Evolutionary conservation across 805 yeast genomes (phyloP), one percentile per base, ranked within the genome.

Genomic region (Candida maris): DNA sequence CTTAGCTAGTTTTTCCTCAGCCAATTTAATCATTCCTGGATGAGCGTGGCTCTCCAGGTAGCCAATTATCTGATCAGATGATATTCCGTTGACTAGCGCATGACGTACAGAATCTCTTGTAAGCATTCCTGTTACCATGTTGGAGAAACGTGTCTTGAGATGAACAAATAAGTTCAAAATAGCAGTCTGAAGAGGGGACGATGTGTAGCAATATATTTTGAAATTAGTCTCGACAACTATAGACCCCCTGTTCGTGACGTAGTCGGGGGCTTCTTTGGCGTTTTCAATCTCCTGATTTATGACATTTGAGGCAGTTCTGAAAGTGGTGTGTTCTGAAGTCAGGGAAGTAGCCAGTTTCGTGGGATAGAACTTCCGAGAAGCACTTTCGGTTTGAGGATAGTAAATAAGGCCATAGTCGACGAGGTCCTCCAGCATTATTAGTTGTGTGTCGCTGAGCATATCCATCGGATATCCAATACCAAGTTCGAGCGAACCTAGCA

Each of bases 141-240:
- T 93, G 10, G 88, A 69, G 59, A 93, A 93, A 42, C 98, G 69
- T 0, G 94, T 74, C 46, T 78, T 81, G 42, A 93, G 63, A 54
- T 86, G 93, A 18, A 87, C 95, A 64, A 93, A 93, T 30, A 93
- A 59, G 54, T 88, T 85, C 37, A 93, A 66, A 41, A 93, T 85
- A 8, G 97, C 97, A 47, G 91, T 89, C 61, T 93, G 97, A 38
- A 93, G 66, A 2, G 97, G 97, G 1, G 96, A 87, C 44, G 86
- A 83, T 2, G 97, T 87, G 57, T 89, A 89, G 30, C 97, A 91
- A 52, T 93, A 93, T 4, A 93, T 56, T 55, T 93, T 85, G 68
- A 87, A 93, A 62, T 93, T 93, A 0, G 98, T 93, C 59, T 93
- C 98, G 25, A 93, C 70, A 41, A 93, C 85, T 37, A 93, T 71